Percentiles rank a stretch among this genome's conserved stretches.
phyloP scores from a whole-genome alignment of 345 rosid species.

The Cardamine chenopodiifolia region DNA sequence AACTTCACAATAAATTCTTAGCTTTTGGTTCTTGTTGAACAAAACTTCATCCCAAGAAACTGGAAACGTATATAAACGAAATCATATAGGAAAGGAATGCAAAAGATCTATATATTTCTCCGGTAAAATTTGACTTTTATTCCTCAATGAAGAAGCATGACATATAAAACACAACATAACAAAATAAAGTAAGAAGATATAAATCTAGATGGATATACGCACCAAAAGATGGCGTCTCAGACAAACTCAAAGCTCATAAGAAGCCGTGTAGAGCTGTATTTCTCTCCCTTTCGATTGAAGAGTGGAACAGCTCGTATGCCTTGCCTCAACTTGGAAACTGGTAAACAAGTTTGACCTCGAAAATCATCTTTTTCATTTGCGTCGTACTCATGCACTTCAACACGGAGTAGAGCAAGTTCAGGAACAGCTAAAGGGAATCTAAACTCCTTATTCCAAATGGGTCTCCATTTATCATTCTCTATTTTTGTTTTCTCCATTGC shows the following conservation, averaged over 20 bases:
- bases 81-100: neutral
- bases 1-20: neutral
- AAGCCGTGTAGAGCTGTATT: constrained; percentile 62
- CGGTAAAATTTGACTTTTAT: constrained; percentile 6
- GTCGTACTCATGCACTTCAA: constrained; percentile 78
- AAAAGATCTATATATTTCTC: constrained; percentile 10
- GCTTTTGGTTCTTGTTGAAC: neutral
- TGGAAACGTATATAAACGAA: neutral
- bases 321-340: constrained; percentile 62
- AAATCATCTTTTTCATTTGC: constrained; percentile 75
- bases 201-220: constrained; percentile 34
- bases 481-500: constrained; percentile 67
- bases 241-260: constrained; percentile 70
- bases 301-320: constrained; percentile 85
- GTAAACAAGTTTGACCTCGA: constrained; percentile 86
- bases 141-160: constrained; percentile 20
- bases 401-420: constrained; percentile 75
- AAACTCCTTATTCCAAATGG: constrained; percentile 86
- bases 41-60: constrained; percentile 9
- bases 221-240: constrained; percentile 33
- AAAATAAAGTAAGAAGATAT: neutral
- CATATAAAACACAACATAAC: constrained; percentile 2
- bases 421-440: constrained; percentile 74
- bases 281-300: constrained; percentile 54
- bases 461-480: constrained; percentile 67